Evolutionary conservation across 2,329 filamentous ascomycete species (phyloP).

Genomic region (Colletotrichum navitas): DNA sequence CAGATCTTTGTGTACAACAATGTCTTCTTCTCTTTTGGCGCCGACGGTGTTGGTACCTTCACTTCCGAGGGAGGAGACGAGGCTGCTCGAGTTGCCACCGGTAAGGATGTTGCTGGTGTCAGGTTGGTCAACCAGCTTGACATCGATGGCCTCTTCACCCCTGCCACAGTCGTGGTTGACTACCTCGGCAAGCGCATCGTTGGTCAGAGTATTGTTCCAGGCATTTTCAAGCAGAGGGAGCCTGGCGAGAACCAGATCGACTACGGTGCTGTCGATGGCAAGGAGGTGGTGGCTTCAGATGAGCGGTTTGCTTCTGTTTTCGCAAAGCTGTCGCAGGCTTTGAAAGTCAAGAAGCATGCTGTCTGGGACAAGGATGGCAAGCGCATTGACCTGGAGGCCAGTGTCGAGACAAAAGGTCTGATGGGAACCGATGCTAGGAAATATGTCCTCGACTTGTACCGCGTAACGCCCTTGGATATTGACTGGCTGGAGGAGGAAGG

Average conservation of each 20-base stretch:
- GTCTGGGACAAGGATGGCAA: slow-evolving; percentile 98
- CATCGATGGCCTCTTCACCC: slow-evolving; percentile 93
- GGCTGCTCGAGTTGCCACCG: slow-evolving; percentile 93
- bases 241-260: slow-evolving; percentile 99
- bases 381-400: slow-evolving; percentile 91
- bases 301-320: slow-evolving; percentile 88
- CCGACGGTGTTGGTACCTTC: slow-evolving; percentile 97
- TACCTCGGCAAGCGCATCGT: slow-evolving; percentile 98
- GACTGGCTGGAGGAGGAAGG: slow-evolving; percentile 84
- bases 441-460: slow-evolving; percentile 97
- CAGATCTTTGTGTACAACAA: slow-evolving; percentile 99
- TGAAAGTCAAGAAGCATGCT: slow-evolving; percentile 92
- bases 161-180: slow-evolving; percentile 95
- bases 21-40: slow-evolving; percentile 98
- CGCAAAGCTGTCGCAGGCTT: slow-evolving; percentile 88
- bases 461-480: slow-evolving; percentile 92
- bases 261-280: slow-evolving; percentile 97
- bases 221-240: slow-evolving; percentile 98
- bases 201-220: slow-evolving; percentile 96
- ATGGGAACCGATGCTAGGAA: slow-evolving; percentile 96
- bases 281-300: slow-evolving; percentile 92
- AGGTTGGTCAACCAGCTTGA: slow-evolving; percentile 97
- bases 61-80: slow-evolving; percentile 96
- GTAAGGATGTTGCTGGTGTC: slow-evolving; percentile 95
- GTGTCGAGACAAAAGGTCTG: slow-evolving; percentile 98